Base-by-base conservation (phyloP, 768 basidiomycete species). In the Phlegmacium glaucopus region DNA sequence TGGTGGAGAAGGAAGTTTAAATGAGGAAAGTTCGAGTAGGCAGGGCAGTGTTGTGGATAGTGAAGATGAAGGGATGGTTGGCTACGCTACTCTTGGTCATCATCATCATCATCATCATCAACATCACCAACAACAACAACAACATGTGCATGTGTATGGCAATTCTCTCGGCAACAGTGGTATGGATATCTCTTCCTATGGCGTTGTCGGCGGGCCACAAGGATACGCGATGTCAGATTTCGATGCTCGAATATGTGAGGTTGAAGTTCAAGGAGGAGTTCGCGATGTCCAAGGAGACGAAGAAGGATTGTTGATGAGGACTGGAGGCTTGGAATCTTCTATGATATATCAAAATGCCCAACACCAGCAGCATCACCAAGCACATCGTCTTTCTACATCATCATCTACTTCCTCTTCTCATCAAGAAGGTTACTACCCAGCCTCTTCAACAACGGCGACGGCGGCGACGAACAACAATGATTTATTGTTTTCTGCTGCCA, bases 251-350 rank as follows among this genome's bases (percentile, higher is more conserved):
- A 75, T 78, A 67, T 84, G 77, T 53, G 80, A 80, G 60, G 73
- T 83, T 27, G 83, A 83, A 66, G 74, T 85, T 27, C 67, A 65
- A 17, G 82, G 80, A 3, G 72, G 65, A 36, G 62, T 82, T 45
- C 74, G 73, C 39, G 80, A 80, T 39, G 76, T 82, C 29, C 68
- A 71, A 41, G 79, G 79, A 18, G 79, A 79, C 51, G 78, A 82
- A 57, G 79, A 79, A 49, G 81, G 80, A 12, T 66, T 82, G 29
- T 62, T 79, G 25, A 67, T 76, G 46, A 58, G 58, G 30, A 61
- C 57, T 15, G 57, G 53, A 4, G 58, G 52, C 10, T 34, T 47
- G 27, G 57, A 47, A n/a, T 47, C 47, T 13, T 53, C 39, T 13
- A 56, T 58, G 47, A 51, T 59, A 13, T 61, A 51, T 36, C 47